Evolutionary conservation across 306 rosid genomes (phyloP).

Genomic region (Echinosophora koreensis): DNA sequence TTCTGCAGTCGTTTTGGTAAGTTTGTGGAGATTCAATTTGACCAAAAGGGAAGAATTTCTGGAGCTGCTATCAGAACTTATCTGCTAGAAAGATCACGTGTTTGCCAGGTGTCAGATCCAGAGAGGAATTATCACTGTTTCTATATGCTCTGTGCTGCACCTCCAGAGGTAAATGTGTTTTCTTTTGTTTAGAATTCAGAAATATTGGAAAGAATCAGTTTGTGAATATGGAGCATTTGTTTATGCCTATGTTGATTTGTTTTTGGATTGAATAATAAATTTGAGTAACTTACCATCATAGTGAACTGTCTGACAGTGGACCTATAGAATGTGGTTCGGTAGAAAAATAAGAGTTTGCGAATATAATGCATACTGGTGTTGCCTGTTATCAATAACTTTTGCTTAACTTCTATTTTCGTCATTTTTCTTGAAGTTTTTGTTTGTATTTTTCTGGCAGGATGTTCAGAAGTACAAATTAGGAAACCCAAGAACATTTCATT

Average conservation of each 20-base stretch:
- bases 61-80: slow-evolving; percentile 99
- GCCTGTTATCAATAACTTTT: slow-evolving; percentile 15
- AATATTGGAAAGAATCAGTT: slow-evolving; percentile 30
- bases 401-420: slow-evolving; percentile 31
- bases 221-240: slow-evolving; percentile 38
- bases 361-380: slow-evolving; percentile 5
- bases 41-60: slow-evolving; percentile 88
- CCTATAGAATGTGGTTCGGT: slow-evolving; percentile 20
- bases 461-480: slow-evolving; percentile 85
- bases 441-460: slow-evolving; percentile 62
- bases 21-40: slow-evolving; percentile 99
- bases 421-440: slow-evolving; percentile 36
- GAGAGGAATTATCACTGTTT: slow-evolving; percentile 99
- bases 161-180: slow-evolving; percentile 77
- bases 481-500: slow-evolving; percentile 84
- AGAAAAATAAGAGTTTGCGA: slow-evolving; percentile 3
- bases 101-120: slow-evolving; percentile 97
- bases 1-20: slow-evolving; percentile 96
- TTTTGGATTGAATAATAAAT: slow-evolving; percentile 40
- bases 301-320: slow-evolving; percentile 29
- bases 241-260: slow-evolving; percentile 34
- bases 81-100: slow-evolving; percentile 98
- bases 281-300: slow-evolving; percentile 31
- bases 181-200: slow-evolving; percentile 31
- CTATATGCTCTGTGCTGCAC: slow-evolving; percentile 99